Percentiles rank a stretch among this genome's conserved stretches.
Evolutionary conservation across 345 rosid genomes (phyloP).

Genomic region (Euphorbia lathyris): DNA sequence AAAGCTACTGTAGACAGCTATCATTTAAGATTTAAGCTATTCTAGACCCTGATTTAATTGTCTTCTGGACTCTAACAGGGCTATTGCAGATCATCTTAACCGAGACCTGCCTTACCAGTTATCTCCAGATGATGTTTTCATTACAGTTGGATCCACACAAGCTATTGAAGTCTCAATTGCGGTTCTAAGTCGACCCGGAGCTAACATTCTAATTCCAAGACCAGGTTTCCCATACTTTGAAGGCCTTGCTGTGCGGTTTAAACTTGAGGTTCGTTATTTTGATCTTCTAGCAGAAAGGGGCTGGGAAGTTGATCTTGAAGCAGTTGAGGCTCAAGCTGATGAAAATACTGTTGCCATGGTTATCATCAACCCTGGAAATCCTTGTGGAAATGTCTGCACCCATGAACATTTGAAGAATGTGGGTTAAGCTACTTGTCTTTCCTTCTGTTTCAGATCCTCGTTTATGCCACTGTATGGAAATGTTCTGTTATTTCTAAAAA

Average conservation of each 20-base stretch:
- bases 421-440: background rate
- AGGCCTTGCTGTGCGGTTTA: constrained; percentile 25
- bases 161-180: constrained; percentile 48
- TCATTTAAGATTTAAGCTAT: too few relatives aligned
- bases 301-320: constrained; percentile 63
- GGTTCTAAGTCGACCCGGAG: constrained; percentile 46
- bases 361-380: constrained; percentile 50
- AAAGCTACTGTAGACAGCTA: too few relatives aligned
- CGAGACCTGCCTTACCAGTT: constrained; percentile 46
- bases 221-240: constrained; percentile 47
- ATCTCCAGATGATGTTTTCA: constrained; percentile 46
- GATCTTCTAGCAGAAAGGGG: constrained; percentile 57
- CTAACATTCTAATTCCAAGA: constrained; percentile 51
- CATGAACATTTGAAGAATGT: constrained; percentile 48
- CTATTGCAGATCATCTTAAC: constrained; percentile 47
- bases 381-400: constrained; percentile 46
- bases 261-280: constrained; percentile 45
- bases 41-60: too few relatives aligned
- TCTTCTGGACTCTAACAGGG: constrained; percentile 32
- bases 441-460: background rate
- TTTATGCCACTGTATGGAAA: background rate
- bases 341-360: constrained; percentile 58
- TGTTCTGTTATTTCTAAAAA: background rate
- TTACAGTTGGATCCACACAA: constrained; percentile 51
- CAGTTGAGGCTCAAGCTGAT: constrained; percentile 50